phyloP scores from a whole-genome alignment of 75 land plant genomes.

The Gnetum montanum region DNA sequence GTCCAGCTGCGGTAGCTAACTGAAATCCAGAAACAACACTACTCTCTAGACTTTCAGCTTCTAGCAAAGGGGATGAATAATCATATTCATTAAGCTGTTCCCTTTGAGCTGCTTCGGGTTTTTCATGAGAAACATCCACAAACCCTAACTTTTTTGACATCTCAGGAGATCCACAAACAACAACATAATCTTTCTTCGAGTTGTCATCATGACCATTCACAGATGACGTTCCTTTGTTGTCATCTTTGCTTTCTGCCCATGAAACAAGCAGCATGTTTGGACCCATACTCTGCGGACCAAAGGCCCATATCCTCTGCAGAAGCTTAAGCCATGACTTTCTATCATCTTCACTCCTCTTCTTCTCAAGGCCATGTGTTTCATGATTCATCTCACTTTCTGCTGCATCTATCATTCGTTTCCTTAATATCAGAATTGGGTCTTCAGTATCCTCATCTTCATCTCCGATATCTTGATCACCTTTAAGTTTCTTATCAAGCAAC shows the following conservation, averaged over 20 bases:
- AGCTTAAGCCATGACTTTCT: slow-evolving; percentile 28
- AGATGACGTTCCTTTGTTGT: neutral
- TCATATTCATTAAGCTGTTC: neutral
- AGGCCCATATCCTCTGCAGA: slow-evolving; percentile 74
- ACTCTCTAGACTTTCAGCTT: slow-evolving; percentile 59
- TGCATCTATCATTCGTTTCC: slow-evolving; percentile 55
- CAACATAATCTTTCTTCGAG: slow-evolving; percentile 2
- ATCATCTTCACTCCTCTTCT: slow-evolving; percentile 39
- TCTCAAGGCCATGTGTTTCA: slow-evolving; percentile 19
- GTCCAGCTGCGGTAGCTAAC: slow-evolving; percentile 80
- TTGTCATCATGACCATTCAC: neutral
- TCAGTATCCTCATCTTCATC: slow-evolving; percentile 13
- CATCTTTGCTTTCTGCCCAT: slow-evolving; percentile 3
- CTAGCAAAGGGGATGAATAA: slow-evolving; percentile 13
- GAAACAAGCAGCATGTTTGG: slow-evolving; percentile 73
- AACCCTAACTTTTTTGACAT: slow-evolving; percentile 68
- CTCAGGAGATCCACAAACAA: slow-evolving; percentile 45
- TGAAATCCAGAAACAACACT: slow-evolving; percentile 85
- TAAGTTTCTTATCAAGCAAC: neutral
- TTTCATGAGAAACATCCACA: slow-evolving; percentile 8
- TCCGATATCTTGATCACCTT: slow-evolving; percentile 11
- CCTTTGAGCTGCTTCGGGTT: slow-evolving; percentile 7
- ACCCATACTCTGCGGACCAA: slow-evolving; percentile 79
- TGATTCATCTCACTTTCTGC: slow-evolving; percentile 30
- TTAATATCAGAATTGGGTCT: slow-evolving; percentile 46